These are phyloP conservation scores for Annona cherimola DNA, from an alignment of 164 flowering plant species.

Conservation along the genomic window DNA sequence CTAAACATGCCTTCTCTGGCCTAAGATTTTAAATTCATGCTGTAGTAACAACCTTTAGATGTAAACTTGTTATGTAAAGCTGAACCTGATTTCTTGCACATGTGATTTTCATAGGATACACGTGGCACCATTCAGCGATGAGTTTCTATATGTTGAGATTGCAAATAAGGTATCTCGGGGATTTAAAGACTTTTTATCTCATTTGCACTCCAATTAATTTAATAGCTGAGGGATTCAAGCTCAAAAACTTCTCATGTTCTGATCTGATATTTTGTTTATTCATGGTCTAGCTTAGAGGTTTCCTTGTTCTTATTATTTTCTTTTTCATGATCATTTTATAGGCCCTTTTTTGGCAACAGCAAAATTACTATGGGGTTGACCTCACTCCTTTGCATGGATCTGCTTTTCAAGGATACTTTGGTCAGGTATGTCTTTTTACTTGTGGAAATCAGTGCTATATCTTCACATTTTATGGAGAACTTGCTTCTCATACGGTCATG, in stretches of 20 bases:
- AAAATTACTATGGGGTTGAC: slow-evolving; percentile 86
- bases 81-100: slow-evolving; percentile 10
- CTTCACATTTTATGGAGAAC: not conserved
- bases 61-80: not conserved
- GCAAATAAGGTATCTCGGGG: slow-evolving; percentile 78
- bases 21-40: not conserved
- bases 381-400: slow-evolving; percentile 80
- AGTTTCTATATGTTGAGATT: slow-evolving; percentile 81
- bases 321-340: slow-evolving; percentile 20
- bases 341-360: slow-evolving; percentile 99
- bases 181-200: not conserved
- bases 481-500: not conserved
- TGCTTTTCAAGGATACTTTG: slow-evolving; percentile 88
- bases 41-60: not conserved
- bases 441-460: not conserved
- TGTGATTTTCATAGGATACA: slow-evolving; percentile 60
- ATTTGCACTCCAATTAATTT: not conserved
- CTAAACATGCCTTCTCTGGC: not conserved
- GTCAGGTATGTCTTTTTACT: slow-evolving; percentile 49
- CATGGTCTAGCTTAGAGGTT: not conserved
- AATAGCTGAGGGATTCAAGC: too few relatives aligned
- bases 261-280: not conserved
- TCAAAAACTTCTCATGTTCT: not conserved
- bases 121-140: slow-evolving; percentile 99
- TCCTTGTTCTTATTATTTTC: not conserved